Conservation (phyloP, 2,329 filamentous ascomycete species). For the Cladosporium halotolerans region DNA sequence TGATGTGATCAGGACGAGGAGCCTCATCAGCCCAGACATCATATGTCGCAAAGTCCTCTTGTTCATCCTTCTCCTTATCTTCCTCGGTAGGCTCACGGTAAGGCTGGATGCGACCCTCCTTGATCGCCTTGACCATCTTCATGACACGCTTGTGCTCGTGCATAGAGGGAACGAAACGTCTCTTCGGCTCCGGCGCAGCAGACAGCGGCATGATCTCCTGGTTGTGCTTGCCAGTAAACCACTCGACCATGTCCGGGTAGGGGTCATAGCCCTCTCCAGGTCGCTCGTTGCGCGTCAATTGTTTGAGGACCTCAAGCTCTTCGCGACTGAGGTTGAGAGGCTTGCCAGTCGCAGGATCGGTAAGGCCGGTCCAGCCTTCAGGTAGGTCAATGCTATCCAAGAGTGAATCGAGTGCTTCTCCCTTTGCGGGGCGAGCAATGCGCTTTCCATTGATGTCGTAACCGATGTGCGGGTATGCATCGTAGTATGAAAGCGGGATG, state of each 20-base stretch:
- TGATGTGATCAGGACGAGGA: constrained; percentile 72
- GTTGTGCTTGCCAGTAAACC: constrained; percentile 81
- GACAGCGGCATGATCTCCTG: constrained; percentile 88
- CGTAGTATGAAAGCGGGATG: constrained; percentile 91
- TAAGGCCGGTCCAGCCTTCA: constrained; percentile 94
- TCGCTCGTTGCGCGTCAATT: constrained; percentile 82
- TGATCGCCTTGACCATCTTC: constrained; percentile 94
- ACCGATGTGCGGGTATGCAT: constrained; percentile 94
- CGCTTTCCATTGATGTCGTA: constrained; percentile 99
- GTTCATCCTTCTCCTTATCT: constrained; percentile 49
- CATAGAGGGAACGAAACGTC: constrained; percentile 91
- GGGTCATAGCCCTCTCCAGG: constrained; percentile 86
- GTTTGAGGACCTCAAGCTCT: constrained; percentile 80
- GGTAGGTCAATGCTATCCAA: constrained; percentile 95
- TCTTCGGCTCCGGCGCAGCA: constrained; percentile 89
- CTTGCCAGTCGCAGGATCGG: constrained; percentile 89
- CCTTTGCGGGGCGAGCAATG: constrained; percentile 91
- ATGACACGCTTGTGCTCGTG: constrained; percentile 94
- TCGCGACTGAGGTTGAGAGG: constrained; percentile 80
- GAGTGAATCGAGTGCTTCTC: constrained; percentile 85
- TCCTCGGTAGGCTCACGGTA: constrained; percentile 72
- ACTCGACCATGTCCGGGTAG: constrained; percentile 88
- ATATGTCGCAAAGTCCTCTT: constrained; percentile 67
- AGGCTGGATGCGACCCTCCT: constrained; percentile 86
- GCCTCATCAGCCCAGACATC: constrained; percentile 95